Evolutionary conservation across 345 rosid species (phyloP).

Genomic region (Combretum micranthum): DNA sequence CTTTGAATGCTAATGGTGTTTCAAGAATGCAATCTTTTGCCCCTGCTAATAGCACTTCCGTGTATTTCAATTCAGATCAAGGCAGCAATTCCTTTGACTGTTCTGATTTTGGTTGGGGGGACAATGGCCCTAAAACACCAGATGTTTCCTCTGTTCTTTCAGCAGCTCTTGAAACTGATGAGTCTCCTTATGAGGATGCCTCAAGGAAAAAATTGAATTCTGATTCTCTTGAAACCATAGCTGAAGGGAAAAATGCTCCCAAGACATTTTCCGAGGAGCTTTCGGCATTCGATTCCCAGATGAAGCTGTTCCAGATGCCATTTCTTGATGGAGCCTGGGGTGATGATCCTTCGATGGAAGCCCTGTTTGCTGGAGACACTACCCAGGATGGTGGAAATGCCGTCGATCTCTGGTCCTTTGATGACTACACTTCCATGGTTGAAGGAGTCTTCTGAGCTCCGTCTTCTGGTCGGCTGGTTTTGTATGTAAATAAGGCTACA

Average conservation of each 20-base stretch:
- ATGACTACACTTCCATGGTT: conserved; percentile 43
- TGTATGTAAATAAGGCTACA: conserved; percentile 70
- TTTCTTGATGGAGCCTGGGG: conserved; percentile 62
- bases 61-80: conserved; percentile 71
- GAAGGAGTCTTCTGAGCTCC: conserved; percentile 50
- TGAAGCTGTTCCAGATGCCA: conserved; percentile 44
- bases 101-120: conserved; percentile 78
- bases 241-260: conserved; percentile 21
- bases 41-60: conserved; percentile 24
- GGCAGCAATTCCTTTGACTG: conserved; percentile 81
- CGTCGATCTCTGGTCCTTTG: conserved; percentile 77
- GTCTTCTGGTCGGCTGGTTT: conserved; percentile 10
- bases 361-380: conserved; percentile 44
- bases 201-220: conserved; percentile 57
- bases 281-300: conserved; percentile 40
- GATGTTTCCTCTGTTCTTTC: conserved; percentile 64
- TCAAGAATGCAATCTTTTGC: conserved; percentile 23
- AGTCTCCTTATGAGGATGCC: conserved; percentile 50
- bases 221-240: conserved; percentile 19
- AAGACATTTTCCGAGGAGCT: conserved; percentile 60
- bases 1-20: conserved; percentile 22
- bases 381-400: conserved; percentile 49
- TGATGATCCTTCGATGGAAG: conserved; percentile 40
- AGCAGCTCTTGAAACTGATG: conserved; percentile 36
- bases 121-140: conserved; percentile 63